Conservation (phyloP, 805 yeast genomes). For the Saccharomyces paradoxus region DNA sequence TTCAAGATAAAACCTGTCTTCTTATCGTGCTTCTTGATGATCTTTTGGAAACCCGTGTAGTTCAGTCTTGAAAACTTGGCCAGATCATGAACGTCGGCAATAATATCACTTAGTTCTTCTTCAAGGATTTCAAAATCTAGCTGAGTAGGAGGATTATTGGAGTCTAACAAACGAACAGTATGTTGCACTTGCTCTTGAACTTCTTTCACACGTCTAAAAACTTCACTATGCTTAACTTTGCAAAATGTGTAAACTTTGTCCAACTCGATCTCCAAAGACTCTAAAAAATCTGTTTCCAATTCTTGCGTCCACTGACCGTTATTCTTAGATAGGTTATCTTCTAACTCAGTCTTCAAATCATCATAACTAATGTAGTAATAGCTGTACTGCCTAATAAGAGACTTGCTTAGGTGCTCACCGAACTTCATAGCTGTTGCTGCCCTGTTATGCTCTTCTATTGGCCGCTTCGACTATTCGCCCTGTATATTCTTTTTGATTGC, state of each 20-base stretch:
- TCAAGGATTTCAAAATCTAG: slow-evolving; percentile 67
- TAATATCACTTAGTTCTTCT: slow-evolving; percentile 73
- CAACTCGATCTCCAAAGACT: slow-evolving; percentile 67
- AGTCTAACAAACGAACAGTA: slow-evolving; percentile 50
- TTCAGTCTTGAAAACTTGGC: slow-evolving; percentile 89
- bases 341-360: slow-evolving; percentile 75
- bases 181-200: slow-evolving; percentile 64
- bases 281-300: slow-evolving; percentile 75
- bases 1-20: slow-evolving; percentile 69
- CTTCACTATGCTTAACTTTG: slow-evolving; percentile 78
- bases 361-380: slow-evolving; percentile 89
- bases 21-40: slow-evolving; percentile 93
- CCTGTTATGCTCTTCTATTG: not conserved
- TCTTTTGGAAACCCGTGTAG: slow-evolving; percentile 95
- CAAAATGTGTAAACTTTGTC: slow-evolving; percentile 92
- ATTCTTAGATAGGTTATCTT: slow-evolving; percentile 52
- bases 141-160: slow-evolving; percentile 44
- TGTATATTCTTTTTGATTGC: not conserved
- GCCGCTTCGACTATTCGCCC: not conserved
- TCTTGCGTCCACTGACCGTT: slow-evolving; percentile 62
- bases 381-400: slow-evolving; percentile 82
- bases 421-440: slow-evolving; percentile 59
- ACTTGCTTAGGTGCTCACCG: slow-evolving; percentile 85
- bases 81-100: slow-evolving; percentile 94
- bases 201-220: slow-evolving; percentile 75